Conservation (phyloP, 1,139 yeast genomes). For the Protomyces inouyei region DNA sequence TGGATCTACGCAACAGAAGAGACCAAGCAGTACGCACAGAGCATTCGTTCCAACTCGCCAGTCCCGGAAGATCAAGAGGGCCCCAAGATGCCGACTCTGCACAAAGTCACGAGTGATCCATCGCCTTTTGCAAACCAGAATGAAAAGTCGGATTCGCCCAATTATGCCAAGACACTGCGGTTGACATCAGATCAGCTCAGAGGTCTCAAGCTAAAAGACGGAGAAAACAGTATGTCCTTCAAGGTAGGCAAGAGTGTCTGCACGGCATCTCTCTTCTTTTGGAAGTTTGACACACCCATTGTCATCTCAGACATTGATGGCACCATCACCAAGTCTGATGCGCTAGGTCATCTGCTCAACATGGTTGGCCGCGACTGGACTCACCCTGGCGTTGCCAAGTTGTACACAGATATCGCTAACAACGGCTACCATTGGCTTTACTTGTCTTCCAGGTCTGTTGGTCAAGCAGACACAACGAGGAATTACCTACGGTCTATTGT, state of each 20-base stretch:
- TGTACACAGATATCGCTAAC: constrained; percentile 73
- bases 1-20: constrained; percentile 51
- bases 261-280: constrained; percentile 66
- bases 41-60: constrained; percentile 18
- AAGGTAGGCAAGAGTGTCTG: constrained; percentile 79
- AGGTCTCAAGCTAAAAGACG: constrained; percentile 66
- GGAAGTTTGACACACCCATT: constrained; percentile 82
- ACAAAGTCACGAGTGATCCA: constrained; percentile 22
- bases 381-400: constrained; percentile 87
- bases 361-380: constrained; percentile 98
- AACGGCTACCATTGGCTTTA: constrained; percentile 94
- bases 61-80: constrained; percentile 15
- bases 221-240: constrained; percentile 73
- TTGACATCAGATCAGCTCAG: constrained; percentile 85
- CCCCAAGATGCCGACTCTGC: constrained; percentile 27
- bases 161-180: constrained; percentile 74
- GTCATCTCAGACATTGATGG: constrained; percentile 98
- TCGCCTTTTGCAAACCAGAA: constrained; percentile 28
- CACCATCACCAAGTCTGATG: constrained; percentile 89
- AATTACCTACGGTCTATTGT: constrained; percentile 72
- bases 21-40: constrained; percentile 33
- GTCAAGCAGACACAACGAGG: constrained; percentile 90
- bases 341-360: constrained; percentile 90
- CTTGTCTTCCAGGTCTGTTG: constrained; percentile 90
- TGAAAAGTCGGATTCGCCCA: constrained; percentile 30